A percentile compares a stretch with the other conserved stretches of the same genome.
These are phyloP conservation scores for Fusarium sp. DNA, from an alignment of 2,329 filamentous ascomycete species.

Conservation along the genomic window DNA sequence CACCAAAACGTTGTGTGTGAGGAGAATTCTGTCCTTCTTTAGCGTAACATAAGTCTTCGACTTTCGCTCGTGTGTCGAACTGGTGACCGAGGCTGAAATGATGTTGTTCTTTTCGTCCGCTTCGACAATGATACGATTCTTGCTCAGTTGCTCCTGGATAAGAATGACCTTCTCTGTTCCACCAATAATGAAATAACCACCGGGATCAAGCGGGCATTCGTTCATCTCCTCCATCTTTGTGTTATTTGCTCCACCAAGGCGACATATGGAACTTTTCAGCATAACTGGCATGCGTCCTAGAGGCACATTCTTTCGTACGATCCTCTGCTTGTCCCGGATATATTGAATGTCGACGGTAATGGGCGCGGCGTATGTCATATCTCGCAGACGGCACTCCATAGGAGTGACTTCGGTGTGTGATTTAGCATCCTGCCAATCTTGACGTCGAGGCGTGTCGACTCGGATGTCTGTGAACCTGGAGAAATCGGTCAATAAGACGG, in stretches of 20 bases:
- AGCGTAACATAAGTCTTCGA: constrained; percentile 96
- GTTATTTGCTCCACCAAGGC: constrained; percentile 85
- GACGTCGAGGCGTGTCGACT: constrained; percentile 82
- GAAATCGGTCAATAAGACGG: constrained; percentile 35
- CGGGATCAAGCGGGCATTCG: constrained; percentile 95
- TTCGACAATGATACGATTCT: constrained; percentile 98
- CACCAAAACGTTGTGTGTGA: constrained; percentile 92
- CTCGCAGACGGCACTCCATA: constrained; percentile 94
- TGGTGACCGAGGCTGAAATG: constrained; percentile 95
- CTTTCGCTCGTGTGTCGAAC: constrained; percentile 96
- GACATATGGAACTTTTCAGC: constrained; percentile 95
- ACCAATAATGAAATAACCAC: constrained; percentile 97
- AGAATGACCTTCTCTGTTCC: constrained; percentile 99
- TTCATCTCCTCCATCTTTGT: constrained; percentile 91
- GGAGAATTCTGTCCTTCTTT: constrained; percentile 90
- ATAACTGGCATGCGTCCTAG: constrained; percentile 96
- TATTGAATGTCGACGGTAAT: constrained; percentile 95
- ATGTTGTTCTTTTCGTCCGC: constrained; percentile 91
- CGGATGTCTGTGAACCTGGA: constrained; percentile 84
- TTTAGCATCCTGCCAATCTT: constrained; percentile 78
- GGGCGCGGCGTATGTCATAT: constrained; percentile 97
- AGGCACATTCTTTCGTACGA: constrained; percentile 79
- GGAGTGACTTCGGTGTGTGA: constrained; percentile 84
- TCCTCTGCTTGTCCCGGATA: constrained; percentile 80
- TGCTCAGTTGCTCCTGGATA: constrained; percentile 98